phyloP scores from a whole-genome alignment of 2,329 filamentous ascomycete species.

The Penicillium sclerotigenum region DNA sequence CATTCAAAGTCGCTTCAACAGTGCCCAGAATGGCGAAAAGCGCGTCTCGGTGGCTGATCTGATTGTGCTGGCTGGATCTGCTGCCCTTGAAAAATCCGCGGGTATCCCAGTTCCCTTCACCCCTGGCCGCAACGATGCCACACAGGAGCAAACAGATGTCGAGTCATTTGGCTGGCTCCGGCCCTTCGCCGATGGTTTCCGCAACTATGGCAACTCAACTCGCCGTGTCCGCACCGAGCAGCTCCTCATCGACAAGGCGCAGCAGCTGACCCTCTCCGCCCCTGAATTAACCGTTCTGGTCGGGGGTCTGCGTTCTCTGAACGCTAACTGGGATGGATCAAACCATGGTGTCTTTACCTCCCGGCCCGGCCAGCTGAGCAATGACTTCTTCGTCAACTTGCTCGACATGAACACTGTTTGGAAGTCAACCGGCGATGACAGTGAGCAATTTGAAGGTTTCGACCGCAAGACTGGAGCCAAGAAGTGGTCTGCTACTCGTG shows the following conservation, averaged over 20 bases:
- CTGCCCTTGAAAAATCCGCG: constrained; percentile 70
- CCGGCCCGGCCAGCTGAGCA: constrained; percentile 65
- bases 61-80: constrained; percentile 70
- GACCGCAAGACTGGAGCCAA: constrained; percentile 64
- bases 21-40: constrained; percentile 54
- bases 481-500: constrained; percentile 68
- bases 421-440: constrained; percentile 52
- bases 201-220: constrained; percentile 68
- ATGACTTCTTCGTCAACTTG: constrained; percentile 80
- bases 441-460: constrained; percentile 60
- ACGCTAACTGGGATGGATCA: constrained; percentile 69
- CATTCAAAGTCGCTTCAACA: constrained; percentile 66
- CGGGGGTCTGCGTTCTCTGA: constrained; percentile 68
- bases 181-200: constrained; percentile 72
- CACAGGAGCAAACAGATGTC: constrained; percentile 68
- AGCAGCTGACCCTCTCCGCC: constrained; percentile 66
- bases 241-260: constrained; percentile 67
- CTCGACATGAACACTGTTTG: constrained; percentile 65
- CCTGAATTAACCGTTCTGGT: constrained; percentile 69
- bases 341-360: constrained; percentile 65
- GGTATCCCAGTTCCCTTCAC: constrained; percentile 66
- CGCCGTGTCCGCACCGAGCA: constrained; percentile 63
- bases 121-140: constrained; percentile 68
- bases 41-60: constrained; percentile 75
- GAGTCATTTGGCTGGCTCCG: constrained; percentile 64